Base-by-base conservation (phyloP, 2,329 filamentous ascomycete species). In the Monosporascus sp. region DNA sequence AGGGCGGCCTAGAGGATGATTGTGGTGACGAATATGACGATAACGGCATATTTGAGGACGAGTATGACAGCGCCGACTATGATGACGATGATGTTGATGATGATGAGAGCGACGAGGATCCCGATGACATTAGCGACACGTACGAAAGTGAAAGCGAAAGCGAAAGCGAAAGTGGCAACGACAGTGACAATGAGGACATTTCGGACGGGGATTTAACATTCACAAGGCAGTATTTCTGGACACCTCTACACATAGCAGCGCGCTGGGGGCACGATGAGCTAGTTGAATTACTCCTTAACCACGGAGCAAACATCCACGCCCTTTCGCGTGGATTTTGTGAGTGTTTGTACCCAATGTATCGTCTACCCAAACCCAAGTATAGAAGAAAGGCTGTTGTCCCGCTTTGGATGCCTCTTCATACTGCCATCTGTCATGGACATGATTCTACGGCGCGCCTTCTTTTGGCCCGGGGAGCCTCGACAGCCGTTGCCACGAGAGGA, bases 321-420 rank as follows among this genome's bases (percentile, higher is more conserved):
- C n/a, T 51, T 5, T 63, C 58, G 2, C 49, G 45, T 27, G 47
- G 55, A 6, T 58, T 58, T 41, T 64, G 62, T 45, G 2, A 27
- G n/a, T 63, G 61, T 39, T 6, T 17, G 6, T 22, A 47, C 3
- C 55, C 55, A 5, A 31, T n/a, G 22, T 17, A 47, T 48, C 27
- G 15, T 7, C 20, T 15, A 15, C 18, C 24, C 2, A 11, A 1
- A 15, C 18, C 24, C 2, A 15, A 2, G 11, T 24, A 14, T 31
- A 24, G 15, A 22, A 25, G 17, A 17, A 31, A n/a, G 11, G 11
- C 43, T 24, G 24, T 27, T 8, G 5, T 37, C n/a, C 55, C 55
- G 27, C 50, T 59, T 15, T 61, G 57, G 61, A 58, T 20, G 37
- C 60, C 61, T 39, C 56, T 63, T 6, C 61, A 61, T 54, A 57